A percentile compares a stretch with the other conserved stretches of the same genome.
Conservation (phyloP, 2,329 filamentous ascomycete species). For the Tricladium varicosporioides region DNA sequence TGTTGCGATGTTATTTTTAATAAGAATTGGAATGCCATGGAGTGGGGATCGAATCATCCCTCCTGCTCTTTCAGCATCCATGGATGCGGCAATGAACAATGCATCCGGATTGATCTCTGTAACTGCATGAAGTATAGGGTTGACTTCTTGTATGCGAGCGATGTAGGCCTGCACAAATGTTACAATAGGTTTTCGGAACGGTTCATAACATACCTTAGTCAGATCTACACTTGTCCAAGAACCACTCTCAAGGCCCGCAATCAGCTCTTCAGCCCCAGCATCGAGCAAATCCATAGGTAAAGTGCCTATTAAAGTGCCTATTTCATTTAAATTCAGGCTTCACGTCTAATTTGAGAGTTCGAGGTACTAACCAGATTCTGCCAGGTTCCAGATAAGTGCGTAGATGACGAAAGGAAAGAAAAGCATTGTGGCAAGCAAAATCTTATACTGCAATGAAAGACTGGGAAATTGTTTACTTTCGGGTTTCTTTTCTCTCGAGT, state of each 20-base stretch:
- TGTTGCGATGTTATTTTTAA: constrained; percentile 63
- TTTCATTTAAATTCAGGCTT: not conserved
- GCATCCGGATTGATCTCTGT: constrained; percentile 35
- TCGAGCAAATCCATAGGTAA: constrained; percentile 43
- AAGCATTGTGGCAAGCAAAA: too few species aligned
- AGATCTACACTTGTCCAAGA: constrained; percentile 58
- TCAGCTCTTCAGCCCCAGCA: constrained; percentile 50
- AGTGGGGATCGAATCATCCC: constrained; percentile 37
- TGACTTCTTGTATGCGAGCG: constrained; percentile 26
- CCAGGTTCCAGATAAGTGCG: too few species aligned
- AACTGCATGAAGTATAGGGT: constrained; percentile 23
- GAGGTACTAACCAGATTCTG: too few species aligned
- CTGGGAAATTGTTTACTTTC: too few species aligned
- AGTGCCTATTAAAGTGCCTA: not conserved
- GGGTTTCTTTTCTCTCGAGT: too few species aligned
- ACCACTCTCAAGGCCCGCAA: constrained; percentile 45
- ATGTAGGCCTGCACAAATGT: constrained; percentile 23
- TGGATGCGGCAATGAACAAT: constrained; percentile 27
- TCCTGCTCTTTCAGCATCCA: constrained; percentile 30
- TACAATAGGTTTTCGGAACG: not conserved
- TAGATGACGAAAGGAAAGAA: too few species aligned
- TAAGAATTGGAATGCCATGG: constrained; percentile 57
- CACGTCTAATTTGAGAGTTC: too few species aligned
- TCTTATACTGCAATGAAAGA: too few species aligned
- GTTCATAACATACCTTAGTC: constrained; percentile 37